phyloP scores from a whole-genome alignment of 345 rosid species.

The Populus ilicifolia region DNA sequence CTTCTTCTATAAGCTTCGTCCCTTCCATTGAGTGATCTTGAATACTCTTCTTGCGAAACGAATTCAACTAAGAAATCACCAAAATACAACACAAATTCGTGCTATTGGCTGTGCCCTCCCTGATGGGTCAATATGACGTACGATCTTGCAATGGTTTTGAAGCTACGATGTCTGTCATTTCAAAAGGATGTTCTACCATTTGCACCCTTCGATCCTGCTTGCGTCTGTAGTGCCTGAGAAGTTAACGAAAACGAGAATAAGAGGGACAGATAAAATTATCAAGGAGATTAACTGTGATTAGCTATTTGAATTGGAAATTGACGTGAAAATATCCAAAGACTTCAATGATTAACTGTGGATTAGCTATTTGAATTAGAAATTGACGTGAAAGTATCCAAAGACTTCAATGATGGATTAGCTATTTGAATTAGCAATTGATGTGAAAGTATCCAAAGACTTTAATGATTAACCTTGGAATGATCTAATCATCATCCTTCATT shows the following conservation, averaged over 20 bases:
- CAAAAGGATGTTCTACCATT: neutral
- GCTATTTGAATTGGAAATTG: neutral
- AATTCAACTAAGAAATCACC: neutral
- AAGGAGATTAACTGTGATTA: neutral
- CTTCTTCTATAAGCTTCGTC: neutral
- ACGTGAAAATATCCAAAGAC: neutral
- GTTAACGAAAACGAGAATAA: neutral
- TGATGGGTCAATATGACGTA: neutral
- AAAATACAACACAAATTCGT: neutral
- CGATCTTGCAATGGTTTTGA: neutral
- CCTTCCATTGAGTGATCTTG: neutral
- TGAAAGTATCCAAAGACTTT: neutral
- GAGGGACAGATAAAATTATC: neutral
- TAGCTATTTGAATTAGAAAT: neutral
- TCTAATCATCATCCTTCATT: neutral
- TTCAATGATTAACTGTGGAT: neutral
- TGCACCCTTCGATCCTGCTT: neutral
- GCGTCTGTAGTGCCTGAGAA: neutral
- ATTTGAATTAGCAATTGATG: neutral
- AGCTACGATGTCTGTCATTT: neutral
- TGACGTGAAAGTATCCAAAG: neutral
- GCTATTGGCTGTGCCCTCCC: neutral
- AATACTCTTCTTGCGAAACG: neutral
- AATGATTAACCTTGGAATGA: neutral
- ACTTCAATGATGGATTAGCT: too few relatives aligned